phyloP scores from a whole-genome alignment of 768 basidiomycete species.

The Leccinellum luteum region DNA sequence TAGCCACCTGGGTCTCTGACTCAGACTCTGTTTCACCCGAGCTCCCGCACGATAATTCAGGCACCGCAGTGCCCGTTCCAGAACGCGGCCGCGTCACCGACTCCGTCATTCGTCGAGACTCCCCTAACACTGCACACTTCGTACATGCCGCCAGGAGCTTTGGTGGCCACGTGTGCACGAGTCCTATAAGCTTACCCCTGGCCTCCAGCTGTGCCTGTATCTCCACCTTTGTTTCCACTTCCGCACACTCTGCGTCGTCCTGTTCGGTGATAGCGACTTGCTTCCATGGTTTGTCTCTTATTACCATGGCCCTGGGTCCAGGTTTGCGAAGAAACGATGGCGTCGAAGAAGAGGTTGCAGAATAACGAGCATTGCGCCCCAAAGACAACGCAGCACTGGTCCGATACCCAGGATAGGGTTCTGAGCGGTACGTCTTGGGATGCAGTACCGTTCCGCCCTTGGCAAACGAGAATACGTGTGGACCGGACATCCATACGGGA shows the following conservation, averaged over 20 bases:
- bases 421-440: not conserved
- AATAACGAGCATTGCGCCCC: not conserved
- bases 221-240: not conserved
- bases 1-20: slow-evolving; percentile 2
- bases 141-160: not conserved
- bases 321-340: not conserved
- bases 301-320: not conserved
- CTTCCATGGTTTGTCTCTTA: slow-evolving; percentile 27
- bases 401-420: not conserved
- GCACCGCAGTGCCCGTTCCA: not conserved
- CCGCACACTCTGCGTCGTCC: slow-evolving; percentile 23
- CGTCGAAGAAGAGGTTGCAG: not conserved
- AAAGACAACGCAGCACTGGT: too few species aligned
- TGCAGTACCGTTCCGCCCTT: slow-evolving; percentile 17
- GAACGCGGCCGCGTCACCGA: not conserved
- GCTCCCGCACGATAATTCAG: slow-evolving; percentile 9
- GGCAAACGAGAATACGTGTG: slow-evolving; percentile 22
- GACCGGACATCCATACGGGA: slow-evolving; percentile 34
- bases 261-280: slow-evolving; percentile 27
- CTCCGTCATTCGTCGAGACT: not conserved
- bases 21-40: slow-evolving; percentile 13
- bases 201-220: not conserved
- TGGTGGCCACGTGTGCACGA: slow-evolving; percentile 28
- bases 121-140: slow-evolving; percentile 2
- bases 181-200: not conserved